A percentile compares a stretch with the other conserved stretches of the same genome.
phyloP scores from a whole-genome alignment of 495 filamentous ascomycete genomes.

The Penicillium coffeae region DNA sequence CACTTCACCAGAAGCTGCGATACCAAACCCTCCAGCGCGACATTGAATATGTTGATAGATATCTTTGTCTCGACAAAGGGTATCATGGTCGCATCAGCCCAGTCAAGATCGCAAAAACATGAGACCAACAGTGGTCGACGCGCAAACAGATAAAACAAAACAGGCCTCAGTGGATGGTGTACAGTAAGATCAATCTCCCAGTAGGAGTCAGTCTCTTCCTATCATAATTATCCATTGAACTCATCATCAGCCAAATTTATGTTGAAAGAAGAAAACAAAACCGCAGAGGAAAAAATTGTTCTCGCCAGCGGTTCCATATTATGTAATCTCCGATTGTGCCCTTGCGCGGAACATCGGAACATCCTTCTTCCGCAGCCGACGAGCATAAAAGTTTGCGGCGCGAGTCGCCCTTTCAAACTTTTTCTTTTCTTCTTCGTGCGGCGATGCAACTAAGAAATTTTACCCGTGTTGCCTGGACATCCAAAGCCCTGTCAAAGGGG shows the following conservation, averaged over 20 bases:
- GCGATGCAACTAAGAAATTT: constrained; percentile 51
- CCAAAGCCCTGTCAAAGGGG: constrained; percentile 17
- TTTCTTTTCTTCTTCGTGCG: constrained; percentile 57
- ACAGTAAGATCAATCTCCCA: constrained; percentile 51
- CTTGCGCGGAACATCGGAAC: too few species aligned
- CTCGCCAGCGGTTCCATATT: constrained; percentile 9
- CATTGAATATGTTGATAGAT: neutral
- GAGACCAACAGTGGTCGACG: neutral
- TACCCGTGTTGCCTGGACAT: constrained; percentile 54
- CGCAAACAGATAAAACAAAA: constrained; percentile 10
- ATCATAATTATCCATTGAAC: constrained; percentile 49
- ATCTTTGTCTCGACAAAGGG: neutral
- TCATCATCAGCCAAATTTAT: constrained; percentile 52
- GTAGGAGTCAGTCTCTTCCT: constrained; percentile 60
- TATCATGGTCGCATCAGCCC: neutral
- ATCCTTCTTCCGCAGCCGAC: neutral
- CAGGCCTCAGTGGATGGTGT: constrained; percentile 45
- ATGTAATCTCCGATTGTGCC: neutral
- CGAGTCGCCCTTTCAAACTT: constrained; percentile 18
- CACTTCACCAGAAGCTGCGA: too few species aligned
- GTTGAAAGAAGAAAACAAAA: constrained; percentile 17
- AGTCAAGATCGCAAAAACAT: neutral
- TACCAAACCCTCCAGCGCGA: neutral
- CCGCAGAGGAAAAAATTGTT: constrained; percentile 7
- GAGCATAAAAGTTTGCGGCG: constrained; percentile 27